phyloP scores from a whole-genome alignment of 805 yeast genomes.

The Zygosaccharomyces lentus region DNA sequence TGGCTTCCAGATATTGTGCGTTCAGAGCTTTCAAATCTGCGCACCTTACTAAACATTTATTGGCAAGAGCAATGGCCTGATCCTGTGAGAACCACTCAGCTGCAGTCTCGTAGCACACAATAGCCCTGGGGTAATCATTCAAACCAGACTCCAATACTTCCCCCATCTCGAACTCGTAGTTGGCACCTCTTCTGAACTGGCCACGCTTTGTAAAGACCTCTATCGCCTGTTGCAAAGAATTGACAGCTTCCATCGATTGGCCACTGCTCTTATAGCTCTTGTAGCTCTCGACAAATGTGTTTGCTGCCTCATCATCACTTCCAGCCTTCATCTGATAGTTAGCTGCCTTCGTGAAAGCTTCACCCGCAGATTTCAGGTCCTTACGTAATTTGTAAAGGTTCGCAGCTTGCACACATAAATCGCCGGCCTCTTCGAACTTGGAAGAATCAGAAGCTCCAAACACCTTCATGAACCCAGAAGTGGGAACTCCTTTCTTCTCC shows the following conservation, averaged over 20 bases:
- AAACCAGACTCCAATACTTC: constrained; percentile 76
- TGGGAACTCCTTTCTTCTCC: constrained; percentile 62
- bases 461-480: constrained; percentile 65
- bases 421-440: constrained; percentile 88
- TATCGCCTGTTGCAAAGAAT: constrained; percentile 71
- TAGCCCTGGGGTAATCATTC: constrained; percentile 63
- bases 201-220: constrained; percentile 83
- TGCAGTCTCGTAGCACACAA: constrained; percentile 79
- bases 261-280: constrained; percentile 69
- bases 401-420: constrained; percentile 88
- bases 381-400: constrained; percentile 76
- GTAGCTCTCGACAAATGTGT: constrained; percentile 83
- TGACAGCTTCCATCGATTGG: constrained; percentile 70
- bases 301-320: constrained; percentile 86
- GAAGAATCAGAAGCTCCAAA: constrained; percentile 60
- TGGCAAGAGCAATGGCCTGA: constrained; percentile 85
- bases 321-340: constrained; percentile 68
- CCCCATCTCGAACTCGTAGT: constrained; percentile 86
- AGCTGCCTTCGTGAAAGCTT: constrained; percentile 82
- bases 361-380: constrained; percentile 71
- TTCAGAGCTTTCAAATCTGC: constrained; percentile 81
- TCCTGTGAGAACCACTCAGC: constrained; percentile 96
- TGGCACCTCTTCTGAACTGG: constrained; percentile 94
- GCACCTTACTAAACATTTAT: constrained; percentile 80
- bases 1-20: constrained; percentile 72